Conservation (phyloP, 2,329 filamentous ascomycete species). For the Acrodontium crateriforme region DNA sequence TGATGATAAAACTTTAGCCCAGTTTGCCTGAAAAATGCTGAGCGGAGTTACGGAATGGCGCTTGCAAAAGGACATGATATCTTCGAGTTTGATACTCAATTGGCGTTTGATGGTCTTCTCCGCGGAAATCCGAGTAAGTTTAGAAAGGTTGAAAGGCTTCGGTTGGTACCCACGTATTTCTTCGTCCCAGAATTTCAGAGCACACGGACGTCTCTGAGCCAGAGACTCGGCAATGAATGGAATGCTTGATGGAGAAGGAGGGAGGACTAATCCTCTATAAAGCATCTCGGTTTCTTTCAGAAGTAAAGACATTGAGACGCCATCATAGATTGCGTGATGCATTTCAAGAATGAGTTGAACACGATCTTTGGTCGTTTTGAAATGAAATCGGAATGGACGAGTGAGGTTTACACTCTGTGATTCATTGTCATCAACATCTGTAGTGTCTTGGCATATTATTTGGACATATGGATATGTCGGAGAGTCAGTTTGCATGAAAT, state of each 20-base stretch:
- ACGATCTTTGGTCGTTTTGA: not conserved
- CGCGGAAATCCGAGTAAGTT: not conserved
- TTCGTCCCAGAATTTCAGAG: slow-evolving; percentile 52
- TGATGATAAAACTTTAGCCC: slow-evolving; percentile 50
- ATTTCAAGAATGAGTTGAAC: slow-evolving; percentile 36
- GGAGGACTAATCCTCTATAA: slow-evolving; percentile 36
- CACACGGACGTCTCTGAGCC: slow-evolving; percentile 31
- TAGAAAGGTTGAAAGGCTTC: slow-evolving; percentile 23
- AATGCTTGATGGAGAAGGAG: slow-evolving; percentile 41
- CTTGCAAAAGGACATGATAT: slow-evolving; percentile 38
- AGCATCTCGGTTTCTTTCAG: slow-evolving; percentile 55
- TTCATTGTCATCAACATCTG: slow-evolving; percentile 36
- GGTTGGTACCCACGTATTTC: slow-evolving; percentile 41
- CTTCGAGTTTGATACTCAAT: slow-evolving; percentile 5
- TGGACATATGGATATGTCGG: slow-evolving; percentile 54
- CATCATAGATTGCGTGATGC: slow-evolving; percentile 83
- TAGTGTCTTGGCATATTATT: no score
- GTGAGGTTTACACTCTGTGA: slow-evolving; percentile 11
- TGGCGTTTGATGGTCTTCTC: slow-evolving; percentile 4
- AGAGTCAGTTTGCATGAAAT: slow-evolving; percentile 54
- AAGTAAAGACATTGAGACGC: slow-evolving; percentile 56
- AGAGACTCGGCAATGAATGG: slow-evolving; percentile 50
- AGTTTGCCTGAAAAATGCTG: slow-evolving; percentile 56
- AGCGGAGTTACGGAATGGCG: slow-evolving; percentile 45
- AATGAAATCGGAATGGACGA: slow-evolving; percentile 1